Evolutionary conservation across 2,329 filamentous ascomycete species (phyloP).

Genomic region (Cercospora beticola): DNA sequence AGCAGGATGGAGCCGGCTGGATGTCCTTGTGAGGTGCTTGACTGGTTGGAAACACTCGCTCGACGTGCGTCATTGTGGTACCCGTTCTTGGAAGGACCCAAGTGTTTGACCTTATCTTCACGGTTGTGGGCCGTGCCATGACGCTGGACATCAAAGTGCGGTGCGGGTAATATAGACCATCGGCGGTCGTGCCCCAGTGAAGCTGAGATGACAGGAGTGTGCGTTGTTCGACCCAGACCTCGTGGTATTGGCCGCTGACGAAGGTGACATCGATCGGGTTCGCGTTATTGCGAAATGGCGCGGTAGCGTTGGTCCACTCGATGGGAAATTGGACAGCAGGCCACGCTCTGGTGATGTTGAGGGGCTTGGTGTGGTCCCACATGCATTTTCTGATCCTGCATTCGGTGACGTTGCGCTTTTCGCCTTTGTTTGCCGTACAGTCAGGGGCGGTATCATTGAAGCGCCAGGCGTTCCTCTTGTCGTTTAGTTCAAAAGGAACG

Average conservation of each 20-base stretch:
- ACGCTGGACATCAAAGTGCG: conserved; percentile 6
- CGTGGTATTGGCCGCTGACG: background rate
- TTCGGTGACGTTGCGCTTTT: conserved; percentile 5
- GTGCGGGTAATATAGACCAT: conserved; percentile 3
- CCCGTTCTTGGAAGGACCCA: background rate
- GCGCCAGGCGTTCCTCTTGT: background rate
- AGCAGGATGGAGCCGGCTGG: background rate
- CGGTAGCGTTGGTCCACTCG: conserved; percentile 14
- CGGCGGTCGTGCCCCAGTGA: conserved; percentile 4
- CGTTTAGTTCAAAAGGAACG: background rate
- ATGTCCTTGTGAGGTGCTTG: background rate
- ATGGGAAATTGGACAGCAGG: conserved; percentile 14
- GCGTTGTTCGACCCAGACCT: background rate
- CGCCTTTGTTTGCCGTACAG: background rate
- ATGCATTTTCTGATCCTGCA: conserved; percentile 18
- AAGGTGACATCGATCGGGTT: background rate
- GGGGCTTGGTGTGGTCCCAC: conserved; percentile 16
- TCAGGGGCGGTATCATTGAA: conserved; percentile 5
- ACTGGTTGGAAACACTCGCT: background rate
- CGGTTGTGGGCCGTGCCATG: background rate
- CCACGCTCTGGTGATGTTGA: conserved; percentile 19
- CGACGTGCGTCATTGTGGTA: background rate
- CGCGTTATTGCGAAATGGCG: background rate
- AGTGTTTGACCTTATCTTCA: background rate
- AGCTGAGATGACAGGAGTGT: background rate